Evolutionary conservation across 345 rosid genomes (phyloP), one percentile per base, ranked within the genome.

Genomic region (Turritis glabra): DNA sequence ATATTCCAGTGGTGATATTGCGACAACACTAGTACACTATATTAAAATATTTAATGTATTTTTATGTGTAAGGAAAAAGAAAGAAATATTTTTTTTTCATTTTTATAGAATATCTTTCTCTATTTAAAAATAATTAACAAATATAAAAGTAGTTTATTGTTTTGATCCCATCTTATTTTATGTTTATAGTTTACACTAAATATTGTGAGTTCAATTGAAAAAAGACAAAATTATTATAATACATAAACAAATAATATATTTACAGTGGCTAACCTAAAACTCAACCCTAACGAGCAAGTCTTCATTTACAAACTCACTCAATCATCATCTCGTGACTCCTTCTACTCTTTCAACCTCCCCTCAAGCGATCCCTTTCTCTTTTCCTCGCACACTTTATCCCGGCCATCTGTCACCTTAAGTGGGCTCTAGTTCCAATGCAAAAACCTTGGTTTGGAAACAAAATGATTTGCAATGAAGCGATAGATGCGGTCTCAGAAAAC

Each of bases 341-440:
- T 79, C 69, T 7, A 79, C 73, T 67, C 76, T 0, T 26, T 12
- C 1, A 47, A 73, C 71, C 44, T 75, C 0, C 82, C 82, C 80
- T 81, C 46, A 63, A 71, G 35, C 32, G 25, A 10, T 78, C 82
- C 0, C 76, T 79, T 7, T 67, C 84, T 5, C 66, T 51, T 4
- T 37, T 69, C 22, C 83, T 80, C 61, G 9, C n/a, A 3, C 78
- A 72, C 50, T 76, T 29, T 60, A 71, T 71, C 59, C 83, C 63
- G 1, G 12, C 76, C 19, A 56, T 71, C 0, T 76, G 69, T 40
- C 61, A 40, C 51, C 51, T 46, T 4, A 46, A 26, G 27, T 26
- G 27, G 27, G 27, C 27, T 26, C 0, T 0, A 5, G 27, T 26
- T 26, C 27, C 27, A 26, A 26, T 26, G 27, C 27, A 26, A 26